Conservation (phyloP, 2,329 filamentous ascomycete species). For the Fusarium proliferatum region DNA sequence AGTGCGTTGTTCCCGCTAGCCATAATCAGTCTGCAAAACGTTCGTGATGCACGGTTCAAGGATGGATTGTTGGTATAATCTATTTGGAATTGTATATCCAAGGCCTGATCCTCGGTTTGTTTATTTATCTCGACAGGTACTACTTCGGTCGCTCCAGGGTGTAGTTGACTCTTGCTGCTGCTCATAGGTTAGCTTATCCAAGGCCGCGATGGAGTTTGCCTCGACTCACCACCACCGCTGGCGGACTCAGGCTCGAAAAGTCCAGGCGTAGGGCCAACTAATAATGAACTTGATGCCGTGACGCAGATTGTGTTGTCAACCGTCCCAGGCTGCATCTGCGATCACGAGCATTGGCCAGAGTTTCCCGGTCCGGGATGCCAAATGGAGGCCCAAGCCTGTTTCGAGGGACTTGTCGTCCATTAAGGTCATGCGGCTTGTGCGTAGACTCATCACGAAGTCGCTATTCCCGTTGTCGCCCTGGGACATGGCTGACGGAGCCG, state of each 20-base stretch:
- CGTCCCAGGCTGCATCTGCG: no score
- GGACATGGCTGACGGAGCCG: neutral
- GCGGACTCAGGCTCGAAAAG: fast-evolving
- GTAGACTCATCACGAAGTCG: fast-evolving
- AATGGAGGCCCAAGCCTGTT: fast-evolving
- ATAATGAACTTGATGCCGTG: neutral
- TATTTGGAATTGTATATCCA: no score
- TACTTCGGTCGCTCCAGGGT: neutral
- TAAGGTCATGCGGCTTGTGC: neutral
- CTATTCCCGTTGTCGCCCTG: neutral
- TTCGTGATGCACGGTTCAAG: neutral
- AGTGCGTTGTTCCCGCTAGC: fast-evolving
- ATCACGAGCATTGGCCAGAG: no score
- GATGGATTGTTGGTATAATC: neutral
- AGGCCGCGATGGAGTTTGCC: fast-evolving
- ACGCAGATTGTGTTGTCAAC: neutral
- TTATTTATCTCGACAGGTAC: neutral
- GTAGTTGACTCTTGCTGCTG: neutral
- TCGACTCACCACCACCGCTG: neutral
- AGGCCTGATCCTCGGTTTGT: neutral
- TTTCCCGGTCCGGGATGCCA: fast-evolving
- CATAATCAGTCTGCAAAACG: neutral
- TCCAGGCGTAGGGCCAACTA: neutral
- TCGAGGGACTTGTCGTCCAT: neutral
- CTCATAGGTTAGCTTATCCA: neutral